Evolutionary conservation across 306 rosid species (phyloP), one percentile per base, ranked within the genome.

Genomic region (Cucumis hystrix): DNA sequence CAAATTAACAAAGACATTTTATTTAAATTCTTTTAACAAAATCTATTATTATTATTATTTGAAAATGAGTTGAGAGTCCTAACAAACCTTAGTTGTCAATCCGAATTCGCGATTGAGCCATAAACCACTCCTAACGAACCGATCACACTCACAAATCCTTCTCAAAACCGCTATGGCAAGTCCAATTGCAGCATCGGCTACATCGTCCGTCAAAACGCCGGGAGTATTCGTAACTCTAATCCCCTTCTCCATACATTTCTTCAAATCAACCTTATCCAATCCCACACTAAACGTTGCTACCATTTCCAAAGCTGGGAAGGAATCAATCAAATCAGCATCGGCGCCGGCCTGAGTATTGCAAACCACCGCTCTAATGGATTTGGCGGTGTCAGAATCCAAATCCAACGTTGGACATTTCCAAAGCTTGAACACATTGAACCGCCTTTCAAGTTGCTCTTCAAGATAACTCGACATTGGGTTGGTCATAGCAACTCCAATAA

Each of bases 161-260:
- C 88, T 54, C 57, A 76, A 61, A 0, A 89, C 89, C 3, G 87
- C 78, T 80, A 91, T 37, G 6, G 86, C 84, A 2, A 89, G 76
- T 13, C 86, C 93, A 35, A 91, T 73, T 11, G 93, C 92, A 0
- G 58, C 37, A 11, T 91, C 97, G 20, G 97, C 97, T 17, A 89
- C 97, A 25, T 86, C 90, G 12, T 89, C 89, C 1, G 93, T 85
- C 69, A 91, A 74, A 12, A 89, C 97, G 35, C 86, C 83, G 4
- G 97, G 97, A 0, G 93, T 91, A 77, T 91, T 91, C 1, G 87
- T 83, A 10, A 91, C 92, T 13, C 80, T 76, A n/a, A 91, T 86
- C 14, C 87, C 84, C 57, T 65, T 85, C 13, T 83, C 82, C 59
- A 35, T 57, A 61, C 93, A 89, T 61, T 77, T 82, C 1, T 6